Base-by-base conservation (phyloP, 2,329 filamentous ascomycete genomes). In the Stachybotrys chlorohalonatus region DNA sequence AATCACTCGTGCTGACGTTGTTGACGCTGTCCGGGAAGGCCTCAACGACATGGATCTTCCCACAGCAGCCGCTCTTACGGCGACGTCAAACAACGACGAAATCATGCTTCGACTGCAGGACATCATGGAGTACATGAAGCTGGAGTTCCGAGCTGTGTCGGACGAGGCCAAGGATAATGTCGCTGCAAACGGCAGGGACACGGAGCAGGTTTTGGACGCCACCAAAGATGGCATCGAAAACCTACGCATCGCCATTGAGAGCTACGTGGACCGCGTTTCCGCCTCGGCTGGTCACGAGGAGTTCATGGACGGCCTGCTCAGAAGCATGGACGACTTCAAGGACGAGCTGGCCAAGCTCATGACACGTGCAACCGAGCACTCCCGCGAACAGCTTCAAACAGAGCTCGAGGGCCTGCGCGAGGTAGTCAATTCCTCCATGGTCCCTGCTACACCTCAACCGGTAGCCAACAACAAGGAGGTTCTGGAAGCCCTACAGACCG, bases 191-290 rank as follows among this genome's bases (percentile, higher is more conserved):
- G 89, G 87, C 47, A 81, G 85, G 55, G 90, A 94, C 66, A 93
- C 90, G 0, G 91, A 96, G 68, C 90, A 96, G 67, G 85, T 95
- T 11, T 76, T 96, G 5, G 89, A 94, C 67, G 89, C 90, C 1
- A 86, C 95, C 48, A 93, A 90, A 61, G 90, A 95, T 65, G 91
- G 91, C 0, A 79, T 96, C 13, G 90, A 95, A 61, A 86, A 83
- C 60, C 80, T 97, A 7, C 85, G 90, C 11, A 73, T 76, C 11
- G 88, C 95, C 56, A 89, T 97, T 54, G 90, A 96, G 62, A 77
- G 76, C 48, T 95, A 95, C 60, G 84, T 94, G 55, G 85, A 92
- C 62, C 84, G 84, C 50, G 82, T 85, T 7, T 78, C 83, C 15
- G 87, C 87, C 56, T 78, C 82, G 1, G 79, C 84, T 1, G 82